Percentiles rank a stretch among this genome's conserved stretches.
Evolutionary conservation across 2,329 filamentous ascomycete genomes (phyloP).

Genomic region (Fusarium proliferatum): DNA sequence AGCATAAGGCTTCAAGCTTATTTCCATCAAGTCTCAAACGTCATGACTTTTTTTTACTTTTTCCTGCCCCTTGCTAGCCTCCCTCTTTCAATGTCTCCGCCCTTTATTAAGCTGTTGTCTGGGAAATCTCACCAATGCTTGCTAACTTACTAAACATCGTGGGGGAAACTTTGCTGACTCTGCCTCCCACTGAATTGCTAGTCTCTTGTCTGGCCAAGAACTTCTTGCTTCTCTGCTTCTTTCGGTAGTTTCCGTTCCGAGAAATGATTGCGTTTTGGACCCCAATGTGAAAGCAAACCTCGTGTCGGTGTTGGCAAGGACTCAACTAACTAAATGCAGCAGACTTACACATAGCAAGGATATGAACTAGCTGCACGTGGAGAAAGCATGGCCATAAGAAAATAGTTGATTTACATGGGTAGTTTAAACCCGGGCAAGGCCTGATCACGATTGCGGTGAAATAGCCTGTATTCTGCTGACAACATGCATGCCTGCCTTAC

Average conservation of each 20-base stretch:
- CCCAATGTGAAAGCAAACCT: not conserved
- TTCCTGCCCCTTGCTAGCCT: not conserved
- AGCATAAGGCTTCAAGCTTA: conserved; percentile 28
- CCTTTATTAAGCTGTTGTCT: not conserved
- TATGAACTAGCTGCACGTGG: conserved; percentile 7
- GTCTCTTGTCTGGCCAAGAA: conserved; percentile 7
- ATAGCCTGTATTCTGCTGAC: conserved; percentile 1
- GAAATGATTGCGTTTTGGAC: not conserved
- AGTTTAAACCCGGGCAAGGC: not conserved
- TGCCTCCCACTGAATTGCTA: conserved; percentile 3
- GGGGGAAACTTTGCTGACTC: not conserved
- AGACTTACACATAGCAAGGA: not conserved
- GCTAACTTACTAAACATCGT: not conserved
- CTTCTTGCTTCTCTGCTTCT: not conserved
- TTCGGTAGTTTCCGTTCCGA: conserved; percentile 32
- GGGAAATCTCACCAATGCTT: not conserved
- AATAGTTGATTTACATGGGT: not conserved
- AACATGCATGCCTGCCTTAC: not conserved
- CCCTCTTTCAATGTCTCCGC: conserved; percentile 8
- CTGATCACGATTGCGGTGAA: not conserved
- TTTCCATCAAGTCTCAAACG: conserved; percentile 22
- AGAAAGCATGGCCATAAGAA: not conserved
- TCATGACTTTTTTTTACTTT: conserved; percentile 32
- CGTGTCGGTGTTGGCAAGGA: not conserved
- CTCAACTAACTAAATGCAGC: not conserved